A percentile compares a stretch with the other conserved stretches of the same genome.
Evolutionary conservation across 1,139 yeast genomes (phyloP).

Genomic region (Wickerhamomyces sp.): DNA sequence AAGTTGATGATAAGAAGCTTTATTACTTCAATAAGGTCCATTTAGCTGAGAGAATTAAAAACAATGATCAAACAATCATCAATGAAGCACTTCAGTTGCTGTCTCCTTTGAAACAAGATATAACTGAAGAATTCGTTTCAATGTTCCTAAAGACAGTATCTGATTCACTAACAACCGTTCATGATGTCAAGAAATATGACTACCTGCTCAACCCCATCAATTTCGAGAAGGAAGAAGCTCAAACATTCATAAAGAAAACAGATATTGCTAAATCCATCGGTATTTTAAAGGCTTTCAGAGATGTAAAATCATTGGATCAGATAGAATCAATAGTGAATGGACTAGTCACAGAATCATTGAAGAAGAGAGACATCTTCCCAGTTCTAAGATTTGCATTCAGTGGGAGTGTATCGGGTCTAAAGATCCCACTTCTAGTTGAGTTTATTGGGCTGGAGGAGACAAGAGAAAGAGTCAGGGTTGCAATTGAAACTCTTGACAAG

Average conservation of each 20-base stretch:
- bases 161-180: conserved; percentile 40
- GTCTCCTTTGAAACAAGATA: conserved; percentile 11
- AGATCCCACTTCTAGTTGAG: conserved; percentile 54
- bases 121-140: conserved; percentile 18
- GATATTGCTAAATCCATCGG: conserved; percentile 11
- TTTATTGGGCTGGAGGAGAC: conserved; percentile 50
- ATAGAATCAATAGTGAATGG: conserved; percentile 19
- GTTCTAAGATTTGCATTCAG: conserved; percentile 67
- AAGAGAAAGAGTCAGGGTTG: conserved; percentile 32
- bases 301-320: conserved; percentile 18
- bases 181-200: conserved; percentile 44
- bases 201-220: conserved; percentile 47
- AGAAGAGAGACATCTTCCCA: conserved; percentile 52
- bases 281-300: conserved; percentile 16
- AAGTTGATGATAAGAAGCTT: conserved; percentile 76
- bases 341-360: conserved; percentile 14
- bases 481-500: conserved; percentile 12
- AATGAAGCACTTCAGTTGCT: conserved; percentile 27
- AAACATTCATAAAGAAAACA: conserved; percentile 16
- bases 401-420: conserved; percentile 68
- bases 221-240: conserved; percentile 21
- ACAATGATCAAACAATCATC: conserved; percentile 33
- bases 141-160: conserved; percentile 24
- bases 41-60: conserved; percentile 35
- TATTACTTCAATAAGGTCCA: conserved; percentile 72